Evolutionary conservation across 768 basidiomycete species (phyloP).

Genomic region (Steccherinum ochraceum): DNA sequence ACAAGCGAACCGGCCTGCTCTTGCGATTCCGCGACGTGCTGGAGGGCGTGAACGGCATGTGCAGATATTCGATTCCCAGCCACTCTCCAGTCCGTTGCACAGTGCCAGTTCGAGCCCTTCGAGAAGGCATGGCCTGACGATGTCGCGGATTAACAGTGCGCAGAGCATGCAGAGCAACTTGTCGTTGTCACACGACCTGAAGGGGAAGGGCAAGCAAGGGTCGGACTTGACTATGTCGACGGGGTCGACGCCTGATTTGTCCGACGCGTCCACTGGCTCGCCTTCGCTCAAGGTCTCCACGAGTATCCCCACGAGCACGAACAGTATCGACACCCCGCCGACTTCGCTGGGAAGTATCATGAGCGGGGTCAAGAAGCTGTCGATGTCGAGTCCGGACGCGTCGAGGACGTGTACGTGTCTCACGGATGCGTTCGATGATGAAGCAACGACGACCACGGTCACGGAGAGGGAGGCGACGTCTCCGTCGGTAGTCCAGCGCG

Average conservation of each 20-base stretch:
- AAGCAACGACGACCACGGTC: too few species aligned
- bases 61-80: slow-evolving; percentile 80
- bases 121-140: slow-evolving; percentile 15
- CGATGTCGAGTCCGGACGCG: slow-evolving; percentile 11
- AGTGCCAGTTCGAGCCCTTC: slow-evolving; percentile 24
- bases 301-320: slow-evolving; percentile 11
- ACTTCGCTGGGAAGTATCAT: slow-evolving; percentile 26
- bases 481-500: background rate
- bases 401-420: slow-evolving; percentile 12
- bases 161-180: slow-evolving; percentile 10
- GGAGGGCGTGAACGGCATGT: slow-evolving; percentile 52
- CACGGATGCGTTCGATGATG: background rate
- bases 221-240: slow-evolving; percentile 2
- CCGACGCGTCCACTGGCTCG: slow-evolving; percentile 19
- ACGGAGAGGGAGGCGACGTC: background rate
- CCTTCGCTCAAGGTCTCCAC: slow-evolving; percentile 16
- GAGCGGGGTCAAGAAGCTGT: slow-evolving; percentile 15
- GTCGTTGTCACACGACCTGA: slow-evolving; percentile 3
- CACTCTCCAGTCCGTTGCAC: slow-evolving; percentile 50
- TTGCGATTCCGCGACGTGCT: slow-evolving; percentile 52
- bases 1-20: slow-evolving; percentile 50
- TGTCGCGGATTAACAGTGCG: slow-evolving; percentile 17
- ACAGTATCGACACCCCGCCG: slow-evolving; percentile 20
- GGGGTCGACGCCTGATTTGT: slow-evolving; percentile 14
- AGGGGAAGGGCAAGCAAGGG: slow-evolving; percentile 11